Conservation (phyloP, 2,329 filamentous ascomycete species). For the Arthrinium phaeospermum region DNA sequence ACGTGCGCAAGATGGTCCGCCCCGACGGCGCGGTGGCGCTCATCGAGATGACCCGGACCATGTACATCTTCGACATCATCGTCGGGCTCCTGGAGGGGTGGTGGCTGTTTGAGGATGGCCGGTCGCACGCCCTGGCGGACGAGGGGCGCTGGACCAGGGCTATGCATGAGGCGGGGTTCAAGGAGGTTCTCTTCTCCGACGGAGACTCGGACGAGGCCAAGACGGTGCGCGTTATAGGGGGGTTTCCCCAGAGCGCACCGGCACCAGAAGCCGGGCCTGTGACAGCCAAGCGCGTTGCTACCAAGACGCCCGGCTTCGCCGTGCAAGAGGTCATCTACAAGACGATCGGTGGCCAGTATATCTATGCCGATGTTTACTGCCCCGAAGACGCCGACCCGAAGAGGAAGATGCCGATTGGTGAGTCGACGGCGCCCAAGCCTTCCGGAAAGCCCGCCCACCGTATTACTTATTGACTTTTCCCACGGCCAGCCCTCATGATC, state of each 20-base stretch:
- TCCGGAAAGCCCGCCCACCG: background rate
- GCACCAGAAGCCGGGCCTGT: background rate
- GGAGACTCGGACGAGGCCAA: conserved; percentile 32
- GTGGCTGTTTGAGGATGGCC: conserved; percentile 41
- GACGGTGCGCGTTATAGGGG: conserved; percentile 34
- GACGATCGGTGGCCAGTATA: conserved; percentile 23
- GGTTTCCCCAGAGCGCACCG: conserved; percentile 20
- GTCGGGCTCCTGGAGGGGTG: conserved; percentile 43
- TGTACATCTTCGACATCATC: conserved; percentile 40
- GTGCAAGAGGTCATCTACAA: conserved; percentile 32
- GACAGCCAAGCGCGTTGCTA: conserved; percentile 22
- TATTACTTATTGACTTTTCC: background rate
- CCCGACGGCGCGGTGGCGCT: conserved; percentile 37
- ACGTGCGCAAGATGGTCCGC: conserved; percentile 37
- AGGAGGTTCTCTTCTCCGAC: conserved; percentile 34
- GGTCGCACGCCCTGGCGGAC: conserved; percentile 33
- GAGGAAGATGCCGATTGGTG: conserved; percentile 21
- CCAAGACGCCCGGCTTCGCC: conserved; percentile 18
- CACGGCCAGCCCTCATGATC: conserved; percentile 47
- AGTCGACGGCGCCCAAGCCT: background rate
- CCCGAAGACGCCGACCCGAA: conserved; percentile 26
- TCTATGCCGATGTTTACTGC: conserved; percentile 43
- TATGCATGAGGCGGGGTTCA: conserved; percentile 32
- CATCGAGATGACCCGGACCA: conserved; percentile 37
- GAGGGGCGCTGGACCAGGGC: conserved; percentile 32